phyloP scores from a whole-genome alignment of 2,329 filamentous ascomycete genomes.

The Clarireedia monteithiana region DNA sequence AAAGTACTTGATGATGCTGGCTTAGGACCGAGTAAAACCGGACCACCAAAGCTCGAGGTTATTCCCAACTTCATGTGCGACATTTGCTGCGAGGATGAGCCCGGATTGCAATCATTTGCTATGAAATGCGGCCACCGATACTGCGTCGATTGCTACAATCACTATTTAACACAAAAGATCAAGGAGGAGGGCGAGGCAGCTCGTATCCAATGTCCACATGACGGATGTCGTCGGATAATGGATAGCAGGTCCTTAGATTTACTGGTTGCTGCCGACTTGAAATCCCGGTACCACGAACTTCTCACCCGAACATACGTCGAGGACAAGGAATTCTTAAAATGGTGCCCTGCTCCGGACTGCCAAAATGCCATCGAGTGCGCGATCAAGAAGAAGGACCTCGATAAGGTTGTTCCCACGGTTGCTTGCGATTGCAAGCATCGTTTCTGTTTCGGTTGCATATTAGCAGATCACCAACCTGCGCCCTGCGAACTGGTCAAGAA shows the following conservation, averaged over 20 bases:
- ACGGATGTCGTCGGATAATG: slow-evolving; percentile 81
- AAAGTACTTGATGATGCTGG: slow-evolving; percentile 79
- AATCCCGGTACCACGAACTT: slow-evolving; percentile 67
- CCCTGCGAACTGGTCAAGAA: slow-evolving; percentile 86
- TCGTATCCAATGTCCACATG: slow-evolving; percentile 85
- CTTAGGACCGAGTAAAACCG: slow-evolving; percentile 56
- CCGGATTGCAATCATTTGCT: slow-evolving; percentile 73
- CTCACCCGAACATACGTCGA: slow-evolving; percentile 94
- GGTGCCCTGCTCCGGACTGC: slow-evolving; percentile 98
- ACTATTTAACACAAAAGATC: slow-evolving; percentile 90
- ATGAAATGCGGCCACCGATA: slow-evolving; percentile 94
- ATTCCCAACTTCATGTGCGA: slow-evolving; percentile 80
- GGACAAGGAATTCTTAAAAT: slow-evolving; percentile 90
- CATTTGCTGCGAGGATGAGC: slow-evolving; percentile 89
- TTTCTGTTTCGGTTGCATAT: slow-evolving; percentile 93
- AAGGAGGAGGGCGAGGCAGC: slow-evolving; percentile 92
- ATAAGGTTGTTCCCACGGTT: slow-evolving; percentile 82
- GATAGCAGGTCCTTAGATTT: slow-evolving; percentile 83
- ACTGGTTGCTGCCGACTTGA: slow-evolving; percentile 52
- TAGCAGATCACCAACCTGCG: slow-evolving; percentile 86
- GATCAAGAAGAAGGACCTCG: slow-evolving; percentile 81
- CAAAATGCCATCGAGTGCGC: slow-evolving; percentile 84
- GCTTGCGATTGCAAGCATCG: slow-evolving; percentile 74
- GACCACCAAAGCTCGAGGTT: slow-evolving; percentile 59
- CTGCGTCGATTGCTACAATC: slow-evolving; percentile 84